A percentile compares a stretch with the other conserved stretches of the same genome.
These are phyloP conservation scores for Naematelia aurantialba DNA, from an alignment of 768 basidiomycete species.

Conservation along the genomic window DNA sequence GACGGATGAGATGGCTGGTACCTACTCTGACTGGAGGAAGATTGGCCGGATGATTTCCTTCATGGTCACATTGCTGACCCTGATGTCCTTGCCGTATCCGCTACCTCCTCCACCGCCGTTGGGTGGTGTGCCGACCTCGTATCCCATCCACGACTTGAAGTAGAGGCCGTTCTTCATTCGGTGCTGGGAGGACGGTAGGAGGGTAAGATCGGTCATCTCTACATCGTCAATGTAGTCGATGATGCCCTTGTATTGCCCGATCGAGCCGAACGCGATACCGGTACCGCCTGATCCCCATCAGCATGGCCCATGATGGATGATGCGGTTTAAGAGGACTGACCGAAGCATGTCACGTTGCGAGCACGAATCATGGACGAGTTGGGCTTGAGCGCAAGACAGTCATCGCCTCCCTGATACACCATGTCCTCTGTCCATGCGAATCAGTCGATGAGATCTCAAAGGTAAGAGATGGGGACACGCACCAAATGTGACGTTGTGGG, in stretches of 20 bases:
- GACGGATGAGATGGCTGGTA: neutral
- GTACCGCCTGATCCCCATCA: constrained; percentile 34
- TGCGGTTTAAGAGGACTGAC: neutral
- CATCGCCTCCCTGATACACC: constrained; percentile 53
- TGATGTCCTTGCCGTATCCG: constrained; percentile 31
- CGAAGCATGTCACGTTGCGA: constrained; percentile 51
- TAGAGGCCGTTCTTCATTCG: constrained; percentile 35
- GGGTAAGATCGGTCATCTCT: constrained; percentile 23
- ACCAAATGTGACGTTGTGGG: constrained; percentile 52
- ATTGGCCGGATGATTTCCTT: constrained; percentile 26
- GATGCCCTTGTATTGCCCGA: constrained; percentile 50
- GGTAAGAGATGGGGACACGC: neutral
- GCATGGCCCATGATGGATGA: neutral
- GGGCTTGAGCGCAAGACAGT: constrained; percentile 53
- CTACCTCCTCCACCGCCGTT: constrained; percentile 37
- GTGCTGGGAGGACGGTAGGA: constrained; percentile 23
- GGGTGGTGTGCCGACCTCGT: constrained; percentile 24
- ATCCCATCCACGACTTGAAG: constrained; percentile 38
- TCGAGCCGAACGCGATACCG: constrained; percentile 53
- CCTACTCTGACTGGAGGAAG: constrained; percentile 31
- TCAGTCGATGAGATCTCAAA: neutral
- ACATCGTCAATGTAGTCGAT: constrained; percentile 30
- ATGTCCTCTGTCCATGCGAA: constrained; percentile 36
- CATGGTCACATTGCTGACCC: constrained; percentile 31
- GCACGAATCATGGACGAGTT: constrained; percentile 54